Evolutionary conservation across 805 yeast species (phyloP).

Genomic region (Torulaspora quercuum): DNA sequence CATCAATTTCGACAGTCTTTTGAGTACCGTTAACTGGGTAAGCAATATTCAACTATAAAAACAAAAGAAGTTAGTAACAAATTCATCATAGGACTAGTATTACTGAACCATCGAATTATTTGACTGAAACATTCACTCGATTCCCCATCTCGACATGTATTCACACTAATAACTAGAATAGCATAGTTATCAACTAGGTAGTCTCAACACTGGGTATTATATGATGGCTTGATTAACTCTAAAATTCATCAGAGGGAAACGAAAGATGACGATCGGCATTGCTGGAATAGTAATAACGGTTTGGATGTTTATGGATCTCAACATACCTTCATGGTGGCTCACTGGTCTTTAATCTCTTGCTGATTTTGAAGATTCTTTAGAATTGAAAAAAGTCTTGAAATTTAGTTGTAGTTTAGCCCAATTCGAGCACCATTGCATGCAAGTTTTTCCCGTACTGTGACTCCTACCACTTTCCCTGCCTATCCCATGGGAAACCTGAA

Average conservation of each 20-base stretch:
- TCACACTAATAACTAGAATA: too few relatives aligned
- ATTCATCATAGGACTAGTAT: too few relatives aligned
- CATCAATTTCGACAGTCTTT: slow-evolving; percentile 96
- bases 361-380: slow-evolving; percentile 4
- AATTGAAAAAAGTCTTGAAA: slow-evolving; percentile 9
- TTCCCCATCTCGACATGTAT: too few relatives aligned
- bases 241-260: too few relatives aligned
- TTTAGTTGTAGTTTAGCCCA: slow-evolving; percentile 19
- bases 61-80: slow-evolving; percentile 23
- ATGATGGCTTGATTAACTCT: too few relatives aligned
- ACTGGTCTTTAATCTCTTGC: slow-evolving; percentile 28
- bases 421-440: slow-evolving; percentile 32
- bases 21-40: slow-evolving; percentile 99
- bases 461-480: neutral
- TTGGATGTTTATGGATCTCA: neutral
- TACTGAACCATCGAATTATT: too few relatives aligned
- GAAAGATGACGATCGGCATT: too few relatives aligned
- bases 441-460: slow-evolving; percentile 10
- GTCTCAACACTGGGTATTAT: too few relatives aligned
- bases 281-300: slow-evolving; percentile 1
- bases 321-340: slow-evolving; percentile 44
- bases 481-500: too few relatives aligned
- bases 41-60: slow-evolving; percentile 87
- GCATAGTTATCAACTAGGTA: too few relatives aligned
- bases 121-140: too few relatives aligned